phyloP scores from a whole-genome alignment of 2,329 filamentous ascomycete species.

The Trichoderma sp. region DNA sequence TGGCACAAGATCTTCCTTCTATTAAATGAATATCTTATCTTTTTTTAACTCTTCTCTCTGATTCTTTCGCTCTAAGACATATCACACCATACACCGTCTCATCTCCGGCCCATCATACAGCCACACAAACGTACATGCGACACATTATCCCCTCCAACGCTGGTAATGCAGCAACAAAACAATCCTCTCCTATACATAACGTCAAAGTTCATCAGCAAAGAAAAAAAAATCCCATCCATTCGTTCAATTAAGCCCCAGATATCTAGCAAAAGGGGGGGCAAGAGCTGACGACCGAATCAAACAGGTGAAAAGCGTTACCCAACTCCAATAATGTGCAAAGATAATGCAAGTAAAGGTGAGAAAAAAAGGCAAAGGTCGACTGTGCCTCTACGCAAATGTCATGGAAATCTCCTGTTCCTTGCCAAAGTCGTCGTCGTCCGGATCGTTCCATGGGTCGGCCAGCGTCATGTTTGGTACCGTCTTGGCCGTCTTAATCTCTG shows the following conservation, averaged over 20 bases:
- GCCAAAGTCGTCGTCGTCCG: conserved; percentile 66
- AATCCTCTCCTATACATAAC: not conserved
- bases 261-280: not conserved
- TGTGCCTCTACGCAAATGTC: conserved; percentile 65
- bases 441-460: conserved; percentile 67
- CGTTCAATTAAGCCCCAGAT: not conserved
- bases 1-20: not conserved
- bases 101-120: not conserved
- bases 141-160: not conserved
- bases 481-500: conserved; percentile 38
- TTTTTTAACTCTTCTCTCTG: not conserved
- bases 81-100: not conserved
- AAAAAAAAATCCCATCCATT: not conserved
- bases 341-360: not conserved
- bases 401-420: conserved; percentile 73
- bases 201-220: not conserved
- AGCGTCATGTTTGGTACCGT: conserved; percentile 51
- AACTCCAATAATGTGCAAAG: conserved; percentile 11
- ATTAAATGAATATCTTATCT: not conserved
- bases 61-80: not conserved
- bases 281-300: not conserved
- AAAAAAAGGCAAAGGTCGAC: not conserved
- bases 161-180: not conserved
- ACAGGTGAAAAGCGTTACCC: conserved; percentile 2
- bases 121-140: not conserved